Base-by-base conservation (phyloP, 2,329 filamentous ascomycete genomes). In the Exophiala phaeomuriformis region DNA sequence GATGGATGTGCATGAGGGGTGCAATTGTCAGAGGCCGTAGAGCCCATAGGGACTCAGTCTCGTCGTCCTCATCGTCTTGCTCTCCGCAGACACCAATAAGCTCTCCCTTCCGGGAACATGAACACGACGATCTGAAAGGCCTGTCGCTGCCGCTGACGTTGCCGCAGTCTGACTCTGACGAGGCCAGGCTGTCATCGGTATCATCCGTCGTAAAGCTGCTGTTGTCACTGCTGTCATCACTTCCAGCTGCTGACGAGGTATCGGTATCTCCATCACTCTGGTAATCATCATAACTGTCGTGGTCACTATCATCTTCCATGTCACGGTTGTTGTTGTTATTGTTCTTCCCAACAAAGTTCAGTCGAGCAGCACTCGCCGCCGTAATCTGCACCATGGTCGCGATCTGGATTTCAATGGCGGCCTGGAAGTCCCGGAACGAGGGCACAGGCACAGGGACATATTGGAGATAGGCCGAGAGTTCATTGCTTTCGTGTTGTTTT, bases 341-440 rank as follows among this genome's bases (percentile, higher is more conserved):
- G 40, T 33, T 44, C 2, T 47, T 42, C 6, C 53, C 50, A 5
- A 56, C 39, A 7, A 35, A 41, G 9, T 45, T 37, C 8, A 37
- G 37, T 35, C 39, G 40, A 33, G 48, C 36, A 2, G 46, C 30
- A 19, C 19, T 19, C 7, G 47, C 39, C 5, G 49, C 41, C 12
- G 46, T 28, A 19, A 56, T 40, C 27, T 58, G 35, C 36, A 48
- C 50, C 8, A 60, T 42, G 1, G 56, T 52, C 8, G 50, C 54
- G 28, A 59, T 36, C 47, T 61, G 59, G 3, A 41, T 31, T 44
- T 47, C 37, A 42, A 61, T 55, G 33, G 59, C 59, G 12, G 55
- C 51, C 41, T 58, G 56, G 47, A 61, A 61, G 39, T 55, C 49
- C 36, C 47, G 45, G 51, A 61, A 59, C 1, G 54, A 58, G 7